Base-by-base conservation (phyloP, 345 rosid species). In the Syzygium grande region DNA sequence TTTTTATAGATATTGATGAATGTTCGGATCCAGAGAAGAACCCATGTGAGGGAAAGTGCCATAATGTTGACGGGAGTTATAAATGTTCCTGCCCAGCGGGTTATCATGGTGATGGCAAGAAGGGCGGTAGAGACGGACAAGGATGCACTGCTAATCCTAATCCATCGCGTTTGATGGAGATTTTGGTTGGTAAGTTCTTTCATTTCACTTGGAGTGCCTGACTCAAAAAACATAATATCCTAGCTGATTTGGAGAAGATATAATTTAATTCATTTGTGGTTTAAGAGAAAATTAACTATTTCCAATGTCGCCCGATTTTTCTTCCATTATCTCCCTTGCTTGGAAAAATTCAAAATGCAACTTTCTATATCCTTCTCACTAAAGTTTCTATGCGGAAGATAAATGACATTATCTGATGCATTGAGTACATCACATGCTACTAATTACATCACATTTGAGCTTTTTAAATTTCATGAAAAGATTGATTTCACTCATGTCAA, bases 131-230 rank as follows among this genome's bases (percentile, higher is more conserved):
- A 41, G 6, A 41, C 4, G 43, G 6, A 41, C 43, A 14, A 46
- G 53, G 0, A 3, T 84, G 85, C 55, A 25, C 2, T 23, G 0
- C 16, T 34, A 34, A 52, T 1, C 10, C 38, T 12, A 15, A 16
- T 16, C 14, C 27, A 85, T 34, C 0, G 9, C 0, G 21, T 46
- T 17, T 23, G 73, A 56, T 21, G 5, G 56, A 3, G 77, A 27
- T 53, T 10, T 85, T 54, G 77, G 86, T 85, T n/a, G 41, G 86
- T 56, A 56, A 19, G 34, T 56, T 30, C 86, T 56, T 56, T 56
- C 11, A 21, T 55, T 4, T 23, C 22, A 17, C 56, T 17, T 54
- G 56, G 22, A 54, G 56, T 54, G 23, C 9, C 6, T 6, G 9
- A 53, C 56, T 17, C 22, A 17, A 5, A 55, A 55, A 55, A 21